Conservation (phyloP, 2,329 filamentous ascomycete genomes). For the Exophiala oligosperma region DNA sequence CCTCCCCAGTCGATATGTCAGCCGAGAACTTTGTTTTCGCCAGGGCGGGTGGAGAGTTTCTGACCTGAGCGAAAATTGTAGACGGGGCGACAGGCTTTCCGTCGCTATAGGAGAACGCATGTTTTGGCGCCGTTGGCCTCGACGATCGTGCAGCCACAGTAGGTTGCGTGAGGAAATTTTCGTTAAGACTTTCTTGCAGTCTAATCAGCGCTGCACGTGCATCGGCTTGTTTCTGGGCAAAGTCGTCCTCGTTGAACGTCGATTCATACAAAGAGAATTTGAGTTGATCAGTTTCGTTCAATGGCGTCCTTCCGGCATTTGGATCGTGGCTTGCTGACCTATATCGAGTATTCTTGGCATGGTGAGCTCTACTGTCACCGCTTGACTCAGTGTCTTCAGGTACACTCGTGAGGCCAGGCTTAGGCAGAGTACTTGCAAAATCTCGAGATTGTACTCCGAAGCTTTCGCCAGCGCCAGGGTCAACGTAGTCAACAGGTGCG, state of each 20-base stretch:
- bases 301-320: constrained; percentile 1
- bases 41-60: constrained; percentile 9
- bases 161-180: constrained; percentile 21
- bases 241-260: constrained; percentile 27
- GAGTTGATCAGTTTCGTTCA: neutral
- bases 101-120: constrained; percentile 13
- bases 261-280: constrained; percentile 3
- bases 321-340: constrained; percentile 7
- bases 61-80: constrained; percentile 20
- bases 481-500: constrained; percentile 8
- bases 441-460: constrained; percentile 24
- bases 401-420: constrained; percentile 14
- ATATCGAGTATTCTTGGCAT: neutral
- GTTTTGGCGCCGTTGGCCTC: constrained; percentile 6
- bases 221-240: constrained; percentile 28
- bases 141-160: constrained; percentile 3
- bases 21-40: constrained; percentile 8
- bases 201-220: constrained; percentile 27
- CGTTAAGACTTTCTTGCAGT: constrained; percentile 29
- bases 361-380: constrained; percentile 1
- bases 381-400: constrained; percentile 15
- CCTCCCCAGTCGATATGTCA: constrained; percentile 3
- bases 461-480: constrained; percentile 10
- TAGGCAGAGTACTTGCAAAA: constrained; percentile 22
- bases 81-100: constrained; percentile 20